phyloP scores from a whole-genome alignment of 2,329 filamentous ascomycete genomes.

The Xenoacremonium recifei region DNA sequence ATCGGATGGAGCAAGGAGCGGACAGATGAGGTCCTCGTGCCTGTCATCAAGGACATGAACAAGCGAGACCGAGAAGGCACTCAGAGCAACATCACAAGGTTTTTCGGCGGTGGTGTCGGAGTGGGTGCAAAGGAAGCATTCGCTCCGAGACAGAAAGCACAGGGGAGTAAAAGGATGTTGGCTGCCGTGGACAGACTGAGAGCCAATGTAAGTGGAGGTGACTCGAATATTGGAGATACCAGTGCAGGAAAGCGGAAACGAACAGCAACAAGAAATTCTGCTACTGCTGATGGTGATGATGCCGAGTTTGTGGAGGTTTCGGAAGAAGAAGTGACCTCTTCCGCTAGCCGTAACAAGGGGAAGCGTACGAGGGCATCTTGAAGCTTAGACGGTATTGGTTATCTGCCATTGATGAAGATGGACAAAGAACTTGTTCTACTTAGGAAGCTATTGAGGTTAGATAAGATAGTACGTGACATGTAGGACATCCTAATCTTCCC shows the following conservation, averaged over 20 bases:
- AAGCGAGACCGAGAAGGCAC: constrained; percentile 83
- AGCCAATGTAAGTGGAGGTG: constrained; percentile 27
- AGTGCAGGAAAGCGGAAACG: constrained; percentile 25
- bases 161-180: constrained; percentile 71
- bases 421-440: too few species aligned
- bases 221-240: constrained; percentile 1
- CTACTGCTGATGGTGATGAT: constrained; percentile 12
- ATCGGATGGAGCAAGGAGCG: constrained; percentile 91
- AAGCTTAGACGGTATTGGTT: background rate
- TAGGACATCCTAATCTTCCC: too few species aligned
- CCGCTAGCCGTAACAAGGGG: constrained; percentile 8
- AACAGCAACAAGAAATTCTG: constrained; percentile 14
- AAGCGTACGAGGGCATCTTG: constrained; percentile 20
- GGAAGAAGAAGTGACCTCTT: constrained; percentile 8
- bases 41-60: constrained; percentile 96
- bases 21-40: constrained; percentile 93
- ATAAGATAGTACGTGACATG: too few species aligned
- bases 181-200: constrained; percentile 69
- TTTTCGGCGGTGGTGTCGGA: constrained; percentile 75
- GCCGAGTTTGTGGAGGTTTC: constrained; percentile 16
- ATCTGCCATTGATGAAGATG: background rate
- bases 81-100: constrained; percentile 94
- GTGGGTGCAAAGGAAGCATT: constrained; percentile 66
- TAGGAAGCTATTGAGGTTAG: too few species aligned
- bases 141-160: constrained; percentile 63